Conservation (phyloP, 352 stramenopile species). For the Phytophthora brassicae region DNA sequence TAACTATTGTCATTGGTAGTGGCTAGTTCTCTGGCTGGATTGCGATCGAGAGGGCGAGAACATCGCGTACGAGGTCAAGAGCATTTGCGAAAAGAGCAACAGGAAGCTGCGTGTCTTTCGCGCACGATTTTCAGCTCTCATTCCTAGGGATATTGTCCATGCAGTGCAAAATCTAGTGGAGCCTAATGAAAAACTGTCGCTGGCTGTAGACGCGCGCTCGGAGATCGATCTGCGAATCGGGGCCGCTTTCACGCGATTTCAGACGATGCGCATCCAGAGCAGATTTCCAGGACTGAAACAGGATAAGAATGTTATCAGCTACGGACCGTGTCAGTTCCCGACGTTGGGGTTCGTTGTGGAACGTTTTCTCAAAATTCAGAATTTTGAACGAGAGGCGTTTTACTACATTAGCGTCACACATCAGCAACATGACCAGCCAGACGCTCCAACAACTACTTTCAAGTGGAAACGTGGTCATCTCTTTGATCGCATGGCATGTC, state of each 20-base stretch:
- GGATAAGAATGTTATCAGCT: constrained; percentile 94
- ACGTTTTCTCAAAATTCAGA: constrained; percentile 93
- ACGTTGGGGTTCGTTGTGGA: constrained; percentile 98
- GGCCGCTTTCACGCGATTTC: constrained; percentile 94
- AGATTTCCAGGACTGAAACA: constrained; percentile 73
- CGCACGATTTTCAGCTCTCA: constrained; percentile 93
- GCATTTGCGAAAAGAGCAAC: constrained; percentile 83
- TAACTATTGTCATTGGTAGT: constrained; percentile 39
- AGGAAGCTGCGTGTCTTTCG: constrained; percentile 77
- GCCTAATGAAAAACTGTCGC: constrained; percentile 81
- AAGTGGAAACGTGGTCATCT: constrained; percentile 94
- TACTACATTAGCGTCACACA: constrained; percentile 94
- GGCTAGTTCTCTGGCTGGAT: constrained; percentile 98
- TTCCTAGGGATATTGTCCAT: constrained; percentile 88
- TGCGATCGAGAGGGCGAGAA: constrained; percentile 99
- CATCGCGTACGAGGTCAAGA: constrained; percentile 97
- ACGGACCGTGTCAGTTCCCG: constrained; percentile 99
- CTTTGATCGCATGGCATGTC: constrained; percentile 93
- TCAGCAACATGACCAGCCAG: constrained; percentile 43
- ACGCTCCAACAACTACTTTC: constrained; percentile 87
- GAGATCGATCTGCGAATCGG: constrained; percentile 96
- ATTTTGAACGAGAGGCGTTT: constrained; percentile 97
- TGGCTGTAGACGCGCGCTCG: constrained; percentile 89
- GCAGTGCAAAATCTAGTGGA: constrained; percentile 81
- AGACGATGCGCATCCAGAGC: constrained; percentile 92